phyloP scores from a whole-genome alignment of 2,329 filamentous ascomycete species.

The Dothistroma septosporum region DNA sequence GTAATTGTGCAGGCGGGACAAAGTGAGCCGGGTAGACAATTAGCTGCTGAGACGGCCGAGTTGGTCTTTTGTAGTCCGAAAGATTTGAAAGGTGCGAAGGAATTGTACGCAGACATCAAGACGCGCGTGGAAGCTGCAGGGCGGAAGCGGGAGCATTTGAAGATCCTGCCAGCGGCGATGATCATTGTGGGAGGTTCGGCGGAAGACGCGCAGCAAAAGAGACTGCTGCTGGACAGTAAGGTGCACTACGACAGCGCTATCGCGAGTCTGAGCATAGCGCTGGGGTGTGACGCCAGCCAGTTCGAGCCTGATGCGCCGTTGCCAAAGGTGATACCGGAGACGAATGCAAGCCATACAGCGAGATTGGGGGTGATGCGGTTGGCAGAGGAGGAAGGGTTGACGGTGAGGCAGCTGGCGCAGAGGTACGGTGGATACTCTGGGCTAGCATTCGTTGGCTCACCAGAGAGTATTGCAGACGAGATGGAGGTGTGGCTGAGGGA shows the following conservation, averaged over 20 bases:
- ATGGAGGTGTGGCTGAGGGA: slow-evolving; percentile 24
- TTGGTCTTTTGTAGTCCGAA: slow-evolving; percentile 26
- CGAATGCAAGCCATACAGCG: slow-evolving; percentile 24
- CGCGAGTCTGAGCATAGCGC: slow-evolving; percentile 21
- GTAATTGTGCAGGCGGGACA: slow-evolving; percentile 30
- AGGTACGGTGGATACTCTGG: slow-evolving; percentile 24
- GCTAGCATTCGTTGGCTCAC: slow-evolving; percentile 23
- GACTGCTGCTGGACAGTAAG: slow-evolving; percentile 24
- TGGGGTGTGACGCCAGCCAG: slow-evolving; percentile 24
- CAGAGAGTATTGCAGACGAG: slow-evolving; percentile 23
- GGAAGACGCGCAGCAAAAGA: slow-evolving; percentile 25
- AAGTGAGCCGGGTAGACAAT: slow-evolving; percentile 25
- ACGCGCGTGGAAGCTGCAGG: slow-evolving; percentile 19
- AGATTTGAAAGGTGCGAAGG: slow-evolving; percentile 22
- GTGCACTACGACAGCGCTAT: slow-evolving; percentile 27
- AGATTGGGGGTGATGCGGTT: slow-evolving; percentile 20
- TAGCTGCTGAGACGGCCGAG: slow-evolving; percentile 28
- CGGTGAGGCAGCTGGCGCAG: slow-evolving; percentile 26
- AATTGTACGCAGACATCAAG: slow-evolving; percentile 27
- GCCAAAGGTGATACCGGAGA: slow-evolving; percentile 23
- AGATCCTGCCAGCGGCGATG: slow-evolving; percentile 28
- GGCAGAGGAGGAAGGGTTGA: slow-evolving; percentile 22
- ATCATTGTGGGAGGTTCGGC: slow-evolving; percentile 25
- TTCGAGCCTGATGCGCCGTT: slow-evolving; percentile 24
- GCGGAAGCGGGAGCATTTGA: slow-evolving; percentile 22